These are phyloP conservation scores for Stemphylium vesicarium DNA, from an alignment of 2,329 filamentous ascomycete species.

Conservation along the genomic window DNA sequence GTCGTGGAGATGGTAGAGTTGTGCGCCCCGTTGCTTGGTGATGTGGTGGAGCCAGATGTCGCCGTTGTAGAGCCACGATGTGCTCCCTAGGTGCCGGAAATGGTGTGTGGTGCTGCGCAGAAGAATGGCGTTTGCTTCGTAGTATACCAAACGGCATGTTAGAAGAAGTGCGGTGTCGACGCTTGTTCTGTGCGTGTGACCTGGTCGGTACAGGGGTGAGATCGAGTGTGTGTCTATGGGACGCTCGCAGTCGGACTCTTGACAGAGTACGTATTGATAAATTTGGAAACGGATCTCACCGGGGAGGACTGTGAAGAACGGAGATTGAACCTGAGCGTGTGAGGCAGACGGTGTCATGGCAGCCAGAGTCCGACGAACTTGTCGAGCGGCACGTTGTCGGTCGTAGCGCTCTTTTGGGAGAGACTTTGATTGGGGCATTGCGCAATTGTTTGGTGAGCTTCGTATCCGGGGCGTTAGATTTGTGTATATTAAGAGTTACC, in stretches of 20 bases:
- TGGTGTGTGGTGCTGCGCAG: slow-evolving; percentile 38
- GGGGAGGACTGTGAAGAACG: slow-evolving; percentile 32
- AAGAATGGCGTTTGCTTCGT: slow-evolving; percentile 47
- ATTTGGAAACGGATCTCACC: slow-evolving; percentile 31
- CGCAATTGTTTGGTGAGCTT: background rate
- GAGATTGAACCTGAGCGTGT: slow-evolving; percentile 26
- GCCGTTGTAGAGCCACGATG: slow-evolving; percentile 17
- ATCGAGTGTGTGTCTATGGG: slow-evolving; percentile 15
- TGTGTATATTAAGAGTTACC: too few species aligned
- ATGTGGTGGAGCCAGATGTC: slow-evolving; percentile 26
- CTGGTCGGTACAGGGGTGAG: slow-evolving; percentile 23
- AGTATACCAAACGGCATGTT: slow-evolving; percentile 50
- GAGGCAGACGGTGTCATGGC: slow-evolving; percentile 26
- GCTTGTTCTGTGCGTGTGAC: slow-evolving; percentile 39
- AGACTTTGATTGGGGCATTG: slow-evolving; percentile 5
- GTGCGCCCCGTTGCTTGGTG: slow-evolving; percentile 25
- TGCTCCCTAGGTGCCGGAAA: slow-evolving; percentile 10
- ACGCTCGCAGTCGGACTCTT: slow-evolving; percentile 12
- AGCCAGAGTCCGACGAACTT: slow-evolving; percentile 22
- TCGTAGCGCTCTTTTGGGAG: slow-evolving; percentile 10
- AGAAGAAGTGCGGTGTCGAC: slow-evolving; percentile 41
- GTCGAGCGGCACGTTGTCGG: slow-evolving; percentile 21
- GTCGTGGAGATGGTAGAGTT: slow-evolving; percentile 33
- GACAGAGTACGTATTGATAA: slow-evolving; percentile 22
- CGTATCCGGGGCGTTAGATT: too few species aligned